A percentile compares a stretch with the other conserved stretches of the same genome.
Evolutionary conservation across 257 asterid species (phyloP).

Genomic region (Petunia secreta): DNA sequence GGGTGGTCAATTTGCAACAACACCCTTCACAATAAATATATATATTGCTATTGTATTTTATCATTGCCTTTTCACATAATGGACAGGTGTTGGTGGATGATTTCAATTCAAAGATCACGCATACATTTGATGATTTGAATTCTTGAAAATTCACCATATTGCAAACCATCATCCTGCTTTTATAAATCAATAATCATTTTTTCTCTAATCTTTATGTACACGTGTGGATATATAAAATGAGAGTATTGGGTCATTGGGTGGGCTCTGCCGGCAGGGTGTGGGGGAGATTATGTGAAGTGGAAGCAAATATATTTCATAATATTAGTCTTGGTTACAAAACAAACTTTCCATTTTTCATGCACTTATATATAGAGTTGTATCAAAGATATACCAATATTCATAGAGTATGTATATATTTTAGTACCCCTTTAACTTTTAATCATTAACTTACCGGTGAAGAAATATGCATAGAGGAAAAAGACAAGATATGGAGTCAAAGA

Average conservation of each 20-base stretch:
- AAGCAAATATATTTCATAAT: conserved; percentile 43
- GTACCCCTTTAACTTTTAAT: conserved; percentile 21
- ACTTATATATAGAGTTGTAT: conserved; percentile 6
- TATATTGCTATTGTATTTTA: background rate
- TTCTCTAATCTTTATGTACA: conserved; percentile 41
- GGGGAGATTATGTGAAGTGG: conserved; percentile 46
- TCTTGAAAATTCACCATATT: conserved; percentile 22
- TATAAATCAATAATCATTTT: conserved; percentile 14
- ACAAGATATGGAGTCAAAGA: conserved; percentile 63
- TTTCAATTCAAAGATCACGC: conserved; percentile 19
- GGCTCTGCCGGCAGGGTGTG: conserved; percentile 21
- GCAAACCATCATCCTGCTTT: conserved; percentile 2
- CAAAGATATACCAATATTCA: background rate
- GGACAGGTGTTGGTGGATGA: background rate
- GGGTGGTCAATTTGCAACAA: background rate
- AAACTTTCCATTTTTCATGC: conserved; percentile 36
- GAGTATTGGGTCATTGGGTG: background rate
- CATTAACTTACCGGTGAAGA: conserved; percentile 55
- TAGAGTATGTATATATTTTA: conserved; percentile 21
- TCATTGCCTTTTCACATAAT: background rate
- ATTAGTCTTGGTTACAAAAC: conserved; percentile 48
- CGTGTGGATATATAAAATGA: conserved; percentile 41
- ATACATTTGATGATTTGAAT: conserved; percentile 15
- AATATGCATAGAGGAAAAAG: conserved; percentile 40
- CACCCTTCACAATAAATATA: background rate